These are phyloP conservation scores for Dianthus caryophyllus DNA, from an alignment of 148 eudicot genomes.

Conservation along the genomic window DNA sequence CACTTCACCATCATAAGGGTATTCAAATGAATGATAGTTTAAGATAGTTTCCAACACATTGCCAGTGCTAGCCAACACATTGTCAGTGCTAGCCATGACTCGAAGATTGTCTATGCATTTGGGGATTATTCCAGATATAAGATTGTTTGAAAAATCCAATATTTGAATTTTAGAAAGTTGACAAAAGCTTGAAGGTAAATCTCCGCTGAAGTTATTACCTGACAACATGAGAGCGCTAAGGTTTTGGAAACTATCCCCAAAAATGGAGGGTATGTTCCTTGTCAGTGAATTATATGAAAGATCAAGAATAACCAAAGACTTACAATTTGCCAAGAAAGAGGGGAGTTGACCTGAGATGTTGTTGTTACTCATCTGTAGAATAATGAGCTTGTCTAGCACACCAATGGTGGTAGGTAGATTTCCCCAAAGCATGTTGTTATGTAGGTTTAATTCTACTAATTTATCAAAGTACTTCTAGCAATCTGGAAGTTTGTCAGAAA, in stretches of 20 bases:
- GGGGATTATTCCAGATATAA: too few species aligned
- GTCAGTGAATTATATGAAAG: constrained; percentile 7
- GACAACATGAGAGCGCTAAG: too few species aligned
- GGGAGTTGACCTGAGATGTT: constrained; percentile 13
- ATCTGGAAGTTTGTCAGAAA: constrained; percentile 15
- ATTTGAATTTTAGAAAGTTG: too few species aligned
- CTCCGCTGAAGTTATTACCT: too few species aligned
- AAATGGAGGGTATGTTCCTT: constrained; percentile 10
- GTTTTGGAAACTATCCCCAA: constrained; percentile 7
- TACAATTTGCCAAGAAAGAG: background rate
- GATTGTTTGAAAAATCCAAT: too few species aligned
- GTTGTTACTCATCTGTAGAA: constrained; percentile 14
- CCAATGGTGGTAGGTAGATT: constrained; percentile 14
- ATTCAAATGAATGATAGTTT: too few species aligned
- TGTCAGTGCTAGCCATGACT: too few species aligned
- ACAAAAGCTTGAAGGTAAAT: too few species aligned
- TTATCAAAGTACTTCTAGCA: constrained; percentile 17
- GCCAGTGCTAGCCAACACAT: too few species aligned
- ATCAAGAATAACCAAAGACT: constrained; percentile 16
- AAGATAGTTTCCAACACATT: too few species aligned
- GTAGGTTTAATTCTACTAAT: background rate
- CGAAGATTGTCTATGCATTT: too few species aligned
- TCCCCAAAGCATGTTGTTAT: constrained; percentile 6
- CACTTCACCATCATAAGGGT: too few species aligned
- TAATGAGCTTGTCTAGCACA: background rate